These are phyloP conservation scores for Camelina neglecta DNA, from an alignment of 345 rosid genomes.

Conservation along the genomic window DNA sequence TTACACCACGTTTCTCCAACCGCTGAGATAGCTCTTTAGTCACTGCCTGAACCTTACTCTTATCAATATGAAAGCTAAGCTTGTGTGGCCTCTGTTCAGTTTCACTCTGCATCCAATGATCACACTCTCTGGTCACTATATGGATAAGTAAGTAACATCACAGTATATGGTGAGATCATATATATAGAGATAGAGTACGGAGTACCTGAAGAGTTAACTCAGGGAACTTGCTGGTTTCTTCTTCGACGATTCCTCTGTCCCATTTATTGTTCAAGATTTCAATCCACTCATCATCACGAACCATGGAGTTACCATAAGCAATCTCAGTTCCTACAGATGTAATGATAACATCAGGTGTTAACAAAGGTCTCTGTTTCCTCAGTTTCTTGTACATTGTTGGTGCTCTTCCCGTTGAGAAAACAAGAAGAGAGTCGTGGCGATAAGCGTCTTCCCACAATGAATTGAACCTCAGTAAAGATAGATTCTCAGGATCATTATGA, in stretches of 20 bases:
- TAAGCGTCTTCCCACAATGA: slow-evolving; percentile 84
- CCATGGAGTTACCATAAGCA: slow-evolving; percentile 82
- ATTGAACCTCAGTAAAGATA: slow-evolving; percentile 77
- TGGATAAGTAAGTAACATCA: neutral
- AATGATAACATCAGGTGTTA: slow-evolving; percentile 91
- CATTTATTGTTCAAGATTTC: slow-evolving; percentile 78
- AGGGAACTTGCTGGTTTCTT: slow-evolving; percentile 82
- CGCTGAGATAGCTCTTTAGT: slow-evolving; percentile 58
- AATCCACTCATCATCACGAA: slow-evolving; percentile 84
- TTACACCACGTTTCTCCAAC: slow-evolving; percentile 74
- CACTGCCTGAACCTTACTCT: slow-evolving; percentile 69
- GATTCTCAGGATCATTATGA: slow-evolving; percentile 75
- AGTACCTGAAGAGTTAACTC: slow-evolving; percentile 88
- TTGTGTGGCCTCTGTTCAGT: slow-evolving; percentile 83
- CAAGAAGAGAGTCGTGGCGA: slow-evolving; percentile 81
- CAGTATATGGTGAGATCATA: neutral
- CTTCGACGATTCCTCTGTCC: slow-evolving; percentile 67
- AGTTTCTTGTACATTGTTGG: slow-evolving; percentile 64
- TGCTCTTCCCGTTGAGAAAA: slow-evolving; percentile 92
- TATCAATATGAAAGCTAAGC: slow-evolving; percentile 77
- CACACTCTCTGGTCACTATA: neutral
- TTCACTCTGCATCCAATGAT: slow-evolving; percentile 59
- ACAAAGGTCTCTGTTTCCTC: slow-evolving; percentile 82
- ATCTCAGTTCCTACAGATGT: slow-evolving; percentile 99
- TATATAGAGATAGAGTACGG: no score